phyloP scores from a whole-genome alignment of 257 asterid genomes.

The Verbena officinalis region DNA sequence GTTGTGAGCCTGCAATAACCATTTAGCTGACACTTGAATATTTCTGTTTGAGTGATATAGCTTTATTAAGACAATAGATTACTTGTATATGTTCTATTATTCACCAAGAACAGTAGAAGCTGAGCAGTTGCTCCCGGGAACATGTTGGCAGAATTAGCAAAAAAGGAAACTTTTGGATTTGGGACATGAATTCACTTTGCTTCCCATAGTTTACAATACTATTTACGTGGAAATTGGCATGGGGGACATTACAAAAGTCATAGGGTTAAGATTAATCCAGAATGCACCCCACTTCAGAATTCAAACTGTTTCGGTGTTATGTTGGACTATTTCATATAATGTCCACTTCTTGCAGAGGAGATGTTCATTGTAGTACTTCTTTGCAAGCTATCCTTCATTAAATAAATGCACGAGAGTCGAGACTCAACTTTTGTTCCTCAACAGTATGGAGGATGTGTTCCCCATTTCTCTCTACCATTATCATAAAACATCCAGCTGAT shows the following conservation, averaged over 20 bases:
- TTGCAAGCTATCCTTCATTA: background rate
- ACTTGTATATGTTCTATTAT: background rate
- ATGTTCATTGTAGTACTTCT: background rate
- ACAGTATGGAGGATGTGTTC: background rate
- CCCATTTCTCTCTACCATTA: background rate
- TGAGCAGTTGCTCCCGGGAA: conserved; percentile 1
- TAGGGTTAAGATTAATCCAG: conserved; percentile 3
- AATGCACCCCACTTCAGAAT: conserved; percentile 1
- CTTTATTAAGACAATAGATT: background rate
- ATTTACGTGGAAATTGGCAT: conserved; percentile 1
- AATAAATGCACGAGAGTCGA: background rate
- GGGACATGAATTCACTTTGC: background rate
- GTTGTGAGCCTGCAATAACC: background rate
- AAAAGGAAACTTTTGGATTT: background rate
- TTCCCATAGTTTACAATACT: background rate
- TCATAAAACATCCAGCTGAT: background rate
- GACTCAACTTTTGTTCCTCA: background rate
- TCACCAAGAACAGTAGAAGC: conserved; percentile 3
- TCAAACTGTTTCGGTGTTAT: background rate
- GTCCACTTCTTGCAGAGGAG: background rate
- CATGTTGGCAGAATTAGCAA: background rate
- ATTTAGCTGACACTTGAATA: background rate
- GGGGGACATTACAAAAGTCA: background rate
- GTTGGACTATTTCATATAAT: background rate
- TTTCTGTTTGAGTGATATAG: conserved; percentile 8